A percentile compares a stretch with the other conserved stretches of the same genome.
Conservation (phyloP, 495 filamentous ascomycete species). For the Jackrogersella minutella region DNA sequence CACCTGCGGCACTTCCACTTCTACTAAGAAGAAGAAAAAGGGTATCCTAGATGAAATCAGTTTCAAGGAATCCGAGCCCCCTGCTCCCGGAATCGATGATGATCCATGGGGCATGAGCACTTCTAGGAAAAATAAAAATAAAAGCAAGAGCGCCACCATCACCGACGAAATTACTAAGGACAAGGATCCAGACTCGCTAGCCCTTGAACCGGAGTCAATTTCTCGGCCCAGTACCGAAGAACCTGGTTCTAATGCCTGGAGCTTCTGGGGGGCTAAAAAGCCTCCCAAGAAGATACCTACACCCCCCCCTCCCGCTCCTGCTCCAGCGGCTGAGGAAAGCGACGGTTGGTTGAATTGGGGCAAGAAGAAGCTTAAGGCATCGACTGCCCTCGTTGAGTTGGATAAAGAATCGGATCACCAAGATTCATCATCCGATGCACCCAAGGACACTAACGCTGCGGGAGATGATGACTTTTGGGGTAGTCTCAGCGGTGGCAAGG, state of each 20-base stretch:
- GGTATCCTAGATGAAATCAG: conserved; percentile 17
- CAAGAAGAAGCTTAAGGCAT: conserved; percentile 47
- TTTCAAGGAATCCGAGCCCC: conserved; percentile 26
- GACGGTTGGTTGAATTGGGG: conserved; percentile 45
- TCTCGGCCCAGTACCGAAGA: conserved; percentile 32
- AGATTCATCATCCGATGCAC: conserved; percentile 26
- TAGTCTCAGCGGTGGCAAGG: conserved; percentile 45
- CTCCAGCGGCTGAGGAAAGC: conserved; percentile 18
- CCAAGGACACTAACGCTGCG: conserved; percentile 31
- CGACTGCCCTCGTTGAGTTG: conserved; percentile 45
- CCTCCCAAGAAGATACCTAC: conserved; percentile 39
- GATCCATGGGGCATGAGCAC: conserved; percentile 42
- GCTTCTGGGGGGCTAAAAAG: conserved; percentile 51
- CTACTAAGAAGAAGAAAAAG: conserved; percentile 34
- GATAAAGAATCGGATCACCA: conserved; percentile 41
- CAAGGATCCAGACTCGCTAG: conserved; percentile 7
- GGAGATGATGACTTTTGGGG: conserved; percentile 47
- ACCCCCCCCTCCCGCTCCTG: no score
- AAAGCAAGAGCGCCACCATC: conserved; percentile 8
- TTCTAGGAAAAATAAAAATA: conserved; percentile 53
- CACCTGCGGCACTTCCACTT: conserved; percentile 1
- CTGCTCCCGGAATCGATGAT: conserved; percentile 22
- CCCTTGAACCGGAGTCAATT: not conserved
- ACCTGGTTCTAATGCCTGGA: conserved; percentile 40
- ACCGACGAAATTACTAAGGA: conserved; percentile 24